Conservation (phyloP, 2,329 filamentous ascomycete genomes). For the Exserohilum turcica region DNA sequence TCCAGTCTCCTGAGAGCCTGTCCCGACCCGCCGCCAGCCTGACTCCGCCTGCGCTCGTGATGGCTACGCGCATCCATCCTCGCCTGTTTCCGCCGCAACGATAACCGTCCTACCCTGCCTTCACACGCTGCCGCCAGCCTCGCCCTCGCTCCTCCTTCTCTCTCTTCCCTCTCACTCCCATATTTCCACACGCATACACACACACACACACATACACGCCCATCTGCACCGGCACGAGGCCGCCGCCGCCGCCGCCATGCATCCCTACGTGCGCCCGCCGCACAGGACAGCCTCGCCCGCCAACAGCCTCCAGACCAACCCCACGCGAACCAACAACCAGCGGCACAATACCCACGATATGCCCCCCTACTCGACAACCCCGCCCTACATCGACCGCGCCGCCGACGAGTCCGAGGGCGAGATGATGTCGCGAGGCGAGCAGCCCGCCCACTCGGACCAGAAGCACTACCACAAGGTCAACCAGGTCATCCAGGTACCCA, state of each 20-base stretch:
- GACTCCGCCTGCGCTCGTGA: conserved; percentile 44
- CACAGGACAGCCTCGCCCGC: conserved; percentile 75
- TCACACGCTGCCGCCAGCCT: conserved; percentile 17
- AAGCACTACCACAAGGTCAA: conserved; percentile 69
- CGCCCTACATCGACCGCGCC: conserved; percentile 56
- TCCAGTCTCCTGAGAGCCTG: conserved; percentile 37
- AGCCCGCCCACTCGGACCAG: conserved; percentile 38
- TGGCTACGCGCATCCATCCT: conserved; percentile 42
- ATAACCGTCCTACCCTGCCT: conserved; percentile 30
- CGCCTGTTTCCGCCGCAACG: conserved; percentile 42
- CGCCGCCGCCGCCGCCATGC: conserved; percentile 63
- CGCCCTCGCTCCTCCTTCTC: conserved; percentile 7
- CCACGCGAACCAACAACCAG: conserved; percentile 71
- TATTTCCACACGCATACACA: no score
- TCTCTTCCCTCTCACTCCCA: no score
- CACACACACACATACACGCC: no score
- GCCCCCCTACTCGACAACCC: conserved; percentile 59
- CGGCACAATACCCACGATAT: conserved; percentile 66
- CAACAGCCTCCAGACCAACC: conserved; percentile 72
- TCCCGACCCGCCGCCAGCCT: conserved; percentile 31
- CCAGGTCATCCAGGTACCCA: conserved; percentile 84
- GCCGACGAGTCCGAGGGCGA: conserved; percentile 57
- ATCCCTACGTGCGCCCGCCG: conserved; percentile 78
- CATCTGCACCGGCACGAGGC: conserved; percentile 28
- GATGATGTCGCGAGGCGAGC: conserved; percentile 45